Percentiles rank a stretch among this genome's conserved stretches.
phyloP scores from a whole-genome alignment of 371 early-diverging fungal genomes.

The Paraphysoderma sedebokerense region DNA sequence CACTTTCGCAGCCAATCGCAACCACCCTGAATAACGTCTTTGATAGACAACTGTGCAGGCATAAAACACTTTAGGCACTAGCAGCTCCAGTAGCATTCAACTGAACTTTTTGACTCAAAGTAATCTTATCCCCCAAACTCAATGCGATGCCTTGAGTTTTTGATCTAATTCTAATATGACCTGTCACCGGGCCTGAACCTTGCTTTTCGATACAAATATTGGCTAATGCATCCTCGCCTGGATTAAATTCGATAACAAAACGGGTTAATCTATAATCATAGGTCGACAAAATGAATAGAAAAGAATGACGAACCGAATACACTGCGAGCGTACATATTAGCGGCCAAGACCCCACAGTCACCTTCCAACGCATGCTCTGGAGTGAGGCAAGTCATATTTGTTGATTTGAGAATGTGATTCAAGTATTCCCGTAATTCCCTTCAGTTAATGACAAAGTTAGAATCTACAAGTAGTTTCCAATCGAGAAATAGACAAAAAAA shows the following conservation, averaged over 20 bases:
- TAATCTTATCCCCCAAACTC: conserved; percentile 56
- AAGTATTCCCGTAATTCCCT: conserved; percentile 69
- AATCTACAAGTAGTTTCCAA: background rate
- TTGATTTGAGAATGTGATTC: conserved; percentile 75
- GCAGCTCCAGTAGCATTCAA: background rate
- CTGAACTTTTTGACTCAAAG: conserved; percentile 2
- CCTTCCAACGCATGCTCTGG: conserved; percentile 80
- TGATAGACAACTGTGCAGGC: background rate
- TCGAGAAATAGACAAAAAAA: background rate
- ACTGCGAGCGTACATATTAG: conserved; percentile 85
- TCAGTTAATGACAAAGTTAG: background rate
- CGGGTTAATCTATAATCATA: background rate
- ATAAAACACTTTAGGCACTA: background rate
- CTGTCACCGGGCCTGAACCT: conserved; percentile 57
- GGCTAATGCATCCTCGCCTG: conserved; percentile 83
- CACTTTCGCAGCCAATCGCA: too few species aligned
- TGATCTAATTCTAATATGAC: conserved; percentile 90
- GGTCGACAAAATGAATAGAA: background rate
- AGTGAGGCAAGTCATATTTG: conserved; percentile 90
- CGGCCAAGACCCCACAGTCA: conserved; percentile 89
- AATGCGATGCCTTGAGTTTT: conserved; percentile 97
- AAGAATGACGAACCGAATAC: conserved; percentile 54
- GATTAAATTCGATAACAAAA: background rate
- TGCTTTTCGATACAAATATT: conserved; percentile 79
- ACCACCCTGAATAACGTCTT: background rate